These are phyloP conservation scores for Tripterygium wilfordii DNA, from an alignment of 177 flowering plant species.

Conservation along the genomic window DNA sequence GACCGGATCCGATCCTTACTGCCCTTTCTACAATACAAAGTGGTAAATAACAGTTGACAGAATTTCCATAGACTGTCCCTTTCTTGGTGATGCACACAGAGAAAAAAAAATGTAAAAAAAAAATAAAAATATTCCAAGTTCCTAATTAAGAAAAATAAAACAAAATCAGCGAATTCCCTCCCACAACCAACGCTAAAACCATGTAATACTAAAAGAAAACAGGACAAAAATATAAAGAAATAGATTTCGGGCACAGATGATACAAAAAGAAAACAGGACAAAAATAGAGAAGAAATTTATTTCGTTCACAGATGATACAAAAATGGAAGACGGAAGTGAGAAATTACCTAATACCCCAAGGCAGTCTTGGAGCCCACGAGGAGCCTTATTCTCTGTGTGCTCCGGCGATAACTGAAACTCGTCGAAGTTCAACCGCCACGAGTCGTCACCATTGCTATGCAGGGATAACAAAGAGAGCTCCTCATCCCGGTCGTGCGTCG, in stretches of 20 bases:
- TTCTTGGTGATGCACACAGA: no score
- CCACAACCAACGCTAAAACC: no score
- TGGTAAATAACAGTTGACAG: no score
- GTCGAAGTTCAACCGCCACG: conserved; percentile 88
- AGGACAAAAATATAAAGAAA: no score
- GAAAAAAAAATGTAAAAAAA: no score
- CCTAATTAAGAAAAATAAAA: neutral
- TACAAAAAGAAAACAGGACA: neutral
- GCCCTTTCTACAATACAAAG: no score
- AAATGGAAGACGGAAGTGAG: neutral
- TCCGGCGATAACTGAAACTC: conserved; percentile 47
- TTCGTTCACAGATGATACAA: neutral
- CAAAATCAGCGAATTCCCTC: no score
- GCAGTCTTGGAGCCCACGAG: conserved; percentile 62
- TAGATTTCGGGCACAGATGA: no score
- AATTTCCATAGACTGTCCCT: no score
- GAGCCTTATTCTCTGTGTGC: conserved; percentile 43
- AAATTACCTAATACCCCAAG: conserved; percentile 63
- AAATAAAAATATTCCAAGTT: neutral
- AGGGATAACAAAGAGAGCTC: conserved; percentile 28
- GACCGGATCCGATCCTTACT: no score
- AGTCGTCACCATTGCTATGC: conserved; percentile 31
- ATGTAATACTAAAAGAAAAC: neutral
- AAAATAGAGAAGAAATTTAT: neutral
- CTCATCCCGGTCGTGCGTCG: conserved; percentile 23